phyloP scores from a whole-genome alignment of 441 rosid species.

The Eruca vesicaria region DNA sequence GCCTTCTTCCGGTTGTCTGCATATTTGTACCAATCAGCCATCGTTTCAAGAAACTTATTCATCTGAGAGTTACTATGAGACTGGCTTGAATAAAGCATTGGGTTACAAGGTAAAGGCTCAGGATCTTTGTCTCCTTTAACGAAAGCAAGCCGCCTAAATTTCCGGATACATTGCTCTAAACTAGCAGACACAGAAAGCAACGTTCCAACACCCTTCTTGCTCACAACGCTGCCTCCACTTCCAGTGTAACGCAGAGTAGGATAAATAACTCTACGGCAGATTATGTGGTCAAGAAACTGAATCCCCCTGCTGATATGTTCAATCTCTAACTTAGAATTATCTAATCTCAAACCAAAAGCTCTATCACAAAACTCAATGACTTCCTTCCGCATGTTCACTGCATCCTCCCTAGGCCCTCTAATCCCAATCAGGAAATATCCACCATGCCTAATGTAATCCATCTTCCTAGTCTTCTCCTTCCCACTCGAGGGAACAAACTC shows the following conservation, averaged over 20 bases:
- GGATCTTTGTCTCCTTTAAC: conserved; percentile 97
- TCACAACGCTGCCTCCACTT: conserved; percentile 80
- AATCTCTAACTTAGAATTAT: conserved; percentile 77
- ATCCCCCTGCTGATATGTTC: conserved; percentile 88
- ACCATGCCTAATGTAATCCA: conserved; percentile 90
- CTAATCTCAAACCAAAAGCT: conserved; percentile 60
- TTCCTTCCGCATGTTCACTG: conserved; percentile 62
- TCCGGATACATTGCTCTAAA: conserved; percentile 81
- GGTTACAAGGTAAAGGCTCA: conserved; percentile 91
- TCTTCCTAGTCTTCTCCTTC: conserved; percentile 82
- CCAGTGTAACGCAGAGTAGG: conserved; percentile 87
- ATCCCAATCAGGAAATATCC: conserved; percentile 91
- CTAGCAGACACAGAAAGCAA: conserved; percentile 94
- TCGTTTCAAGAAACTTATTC: conserved; percentile 97
- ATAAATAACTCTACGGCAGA: conserved; percentile 74
- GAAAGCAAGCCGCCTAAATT: conserved; percentile 73
- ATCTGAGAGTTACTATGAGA: conserved; percentile 97
- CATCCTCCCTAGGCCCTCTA: conserved; percentile 93
- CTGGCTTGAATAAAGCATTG: conserved; percentile 97
- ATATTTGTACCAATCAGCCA: conserved; percentile 97
- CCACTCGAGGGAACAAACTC: conserved; percentile 97
- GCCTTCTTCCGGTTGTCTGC: conserved; percentile 95
- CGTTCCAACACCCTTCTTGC: conserved; percentile 88
- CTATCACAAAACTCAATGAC: conserved; percentile 74
- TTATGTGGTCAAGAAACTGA: conserved; percentile 91